Evolutionary conservation across 306 rosid genomes (phyloP).

Genomic region (Casuarina equisetifolia): DNA sequence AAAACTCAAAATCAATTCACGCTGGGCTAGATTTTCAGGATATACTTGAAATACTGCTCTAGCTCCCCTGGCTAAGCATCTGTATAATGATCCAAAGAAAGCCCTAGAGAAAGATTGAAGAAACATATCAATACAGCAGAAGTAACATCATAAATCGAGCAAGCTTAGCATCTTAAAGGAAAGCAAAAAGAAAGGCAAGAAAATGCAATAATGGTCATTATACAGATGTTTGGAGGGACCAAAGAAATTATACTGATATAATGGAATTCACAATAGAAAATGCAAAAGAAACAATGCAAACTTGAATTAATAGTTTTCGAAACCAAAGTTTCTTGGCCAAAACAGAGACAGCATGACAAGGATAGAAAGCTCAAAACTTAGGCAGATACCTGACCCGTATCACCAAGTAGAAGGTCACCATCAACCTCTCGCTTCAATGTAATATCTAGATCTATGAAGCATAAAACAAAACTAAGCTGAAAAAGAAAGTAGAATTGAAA

Average conservation of each 20-base stretch:
- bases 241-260: neutral
- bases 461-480: neutral
- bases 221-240: too few relatives aligned
- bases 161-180: constrained; percentile 8
- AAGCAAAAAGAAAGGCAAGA: neutral
- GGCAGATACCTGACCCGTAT: constrained; percentile 91
- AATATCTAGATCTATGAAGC: constrained; percentile 44
- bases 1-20: constrained; percentile 69
- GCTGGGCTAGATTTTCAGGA: constrained; percentile 72
- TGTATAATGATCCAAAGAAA: constrained; percentile 84
- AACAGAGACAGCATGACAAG: neutral
- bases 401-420: constrained; percentile 87
- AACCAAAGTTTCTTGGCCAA: neutral
- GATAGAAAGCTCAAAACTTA: constrained; percentile 5
- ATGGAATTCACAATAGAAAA: neutral
- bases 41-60: constrained; percentile 88
- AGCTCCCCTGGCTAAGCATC: constrained; percentile 79
- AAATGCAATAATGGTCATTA: neutral
- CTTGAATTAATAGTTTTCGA: neutral
- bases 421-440: constrained; percentile 85
- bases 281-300: neutral
- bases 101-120: constrained; percentile 47
- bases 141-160: constrained; percentile 6
- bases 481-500: neutral
- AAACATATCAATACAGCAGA: constrained; percentile 4